phyloP scores from a whole-genome alignment of 495 filamentous ascomycete species.

The Trichoderma erinaceum region DNA sequence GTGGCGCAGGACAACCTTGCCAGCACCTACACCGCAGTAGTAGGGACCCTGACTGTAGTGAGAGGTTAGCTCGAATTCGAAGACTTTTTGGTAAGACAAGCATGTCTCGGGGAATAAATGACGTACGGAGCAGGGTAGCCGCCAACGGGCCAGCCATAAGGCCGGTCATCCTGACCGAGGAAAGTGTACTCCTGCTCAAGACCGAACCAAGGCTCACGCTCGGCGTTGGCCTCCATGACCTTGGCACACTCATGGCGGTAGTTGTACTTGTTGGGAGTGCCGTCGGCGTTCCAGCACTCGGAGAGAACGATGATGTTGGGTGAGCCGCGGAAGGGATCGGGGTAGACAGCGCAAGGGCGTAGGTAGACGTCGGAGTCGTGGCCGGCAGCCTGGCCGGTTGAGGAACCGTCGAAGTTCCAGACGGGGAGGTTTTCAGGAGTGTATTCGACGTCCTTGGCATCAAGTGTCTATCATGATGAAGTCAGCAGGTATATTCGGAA shows the following conservation, averaged over 20 bases:
- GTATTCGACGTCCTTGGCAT: constrained; percentile 34
- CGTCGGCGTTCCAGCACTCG: constrained; percentile 95
- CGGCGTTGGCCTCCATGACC: constrained; percentile 62
- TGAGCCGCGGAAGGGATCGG: constrained; percentile 78
- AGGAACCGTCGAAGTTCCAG: constrained; percentile 99
- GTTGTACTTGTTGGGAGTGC: constrained; percentile 98
- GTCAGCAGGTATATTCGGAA: background rate
- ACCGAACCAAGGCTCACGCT: constrained; percentile 92
- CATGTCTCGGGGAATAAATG: background rate
- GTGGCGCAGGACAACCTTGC: constrained; percentile 96
- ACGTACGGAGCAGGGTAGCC: constrained; percentile 79
- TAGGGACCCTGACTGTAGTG: constrained; percentile 71
- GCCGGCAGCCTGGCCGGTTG: constrained; percentile 87
- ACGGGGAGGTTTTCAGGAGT: constrained; percentile 79
- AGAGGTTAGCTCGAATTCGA: constrained; percentile 18
- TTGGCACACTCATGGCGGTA: constrained; percentile 76
- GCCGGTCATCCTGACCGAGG: constrained; percentile 78
- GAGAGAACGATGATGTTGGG: constrained; percentile 83
- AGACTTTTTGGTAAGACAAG: background rate
- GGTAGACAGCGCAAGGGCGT: constrained; percentile 80
- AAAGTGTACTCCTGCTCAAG: constrained; percentile 92
- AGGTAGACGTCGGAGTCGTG: constrained; percentile 99
- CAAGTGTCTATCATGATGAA: constrained; percentile 21
- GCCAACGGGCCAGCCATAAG: constrained; percentile 81
- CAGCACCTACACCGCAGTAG: constrained; percentile 97